phyloP scores from a whole-genome alignment of 108 stramenopile genomes.

The Nannochloropsis granulata region DNA sequence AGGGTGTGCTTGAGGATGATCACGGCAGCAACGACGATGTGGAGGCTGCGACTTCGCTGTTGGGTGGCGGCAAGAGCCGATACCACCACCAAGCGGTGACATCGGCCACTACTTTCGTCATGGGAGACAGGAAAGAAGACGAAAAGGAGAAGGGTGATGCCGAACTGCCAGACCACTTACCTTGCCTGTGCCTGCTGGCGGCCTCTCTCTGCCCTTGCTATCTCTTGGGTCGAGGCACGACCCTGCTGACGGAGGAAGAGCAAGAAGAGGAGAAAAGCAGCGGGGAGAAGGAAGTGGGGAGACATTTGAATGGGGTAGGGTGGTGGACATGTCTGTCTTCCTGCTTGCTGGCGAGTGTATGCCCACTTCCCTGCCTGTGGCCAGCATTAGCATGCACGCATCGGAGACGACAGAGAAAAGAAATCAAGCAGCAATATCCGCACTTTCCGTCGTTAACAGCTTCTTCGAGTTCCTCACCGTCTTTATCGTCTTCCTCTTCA shows the following conservation, averaged over 20 bases:
- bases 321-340: not conserved
- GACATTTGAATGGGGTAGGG: not conserved
- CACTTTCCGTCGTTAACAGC: not conserved
- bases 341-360: not conserved
- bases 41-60: not conserved
- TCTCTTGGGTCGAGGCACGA: not conserved
- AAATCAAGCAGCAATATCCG: not conserved
- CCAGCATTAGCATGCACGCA: not conserved
- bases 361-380: not conserved
- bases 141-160: no score
- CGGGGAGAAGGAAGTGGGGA: not conserved
- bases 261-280: not conserved
- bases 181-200: not conserved
- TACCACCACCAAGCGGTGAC: no score
- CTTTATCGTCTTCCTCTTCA: no score
- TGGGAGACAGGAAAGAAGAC: no score
- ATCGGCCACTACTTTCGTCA: no score
- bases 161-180: no score
- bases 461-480: no score
- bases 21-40: not conserved
- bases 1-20: not conserved
- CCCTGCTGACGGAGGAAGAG: not conserved
- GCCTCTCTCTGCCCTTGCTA: not conserved
- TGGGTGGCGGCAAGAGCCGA: not conserved
- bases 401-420: not conserved